A percentile compares a stretch with the other conserved stretches of the same genome.
Evolutionary conservation across 2,329 filamentous ascomycete genomes (phyloP).

Genomic region (Colletotrichum spaethianum): DNA sequence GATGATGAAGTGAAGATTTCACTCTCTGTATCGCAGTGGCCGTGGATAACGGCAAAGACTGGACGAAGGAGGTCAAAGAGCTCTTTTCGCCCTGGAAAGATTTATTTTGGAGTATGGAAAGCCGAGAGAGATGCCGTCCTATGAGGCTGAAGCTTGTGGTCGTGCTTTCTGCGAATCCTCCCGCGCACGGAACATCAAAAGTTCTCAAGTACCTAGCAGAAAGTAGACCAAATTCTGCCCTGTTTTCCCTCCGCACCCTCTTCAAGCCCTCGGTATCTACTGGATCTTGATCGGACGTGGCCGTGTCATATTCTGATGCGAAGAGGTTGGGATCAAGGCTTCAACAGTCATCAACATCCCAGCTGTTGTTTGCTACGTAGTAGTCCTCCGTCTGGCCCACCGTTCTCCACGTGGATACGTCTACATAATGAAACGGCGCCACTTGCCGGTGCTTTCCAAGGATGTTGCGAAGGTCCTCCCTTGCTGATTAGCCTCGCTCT

Average conservation of each 20-base stretch:
- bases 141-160: neutral
- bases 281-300: slow-evolving; percentile 10
- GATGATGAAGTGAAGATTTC: neutral
- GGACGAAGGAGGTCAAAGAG: slow-evolving; percentile 32
- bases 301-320: slow-evolving; percentile 9
- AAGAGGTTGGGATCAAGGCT: neutral
- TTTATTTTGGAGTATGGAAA: too few relatives aligned
- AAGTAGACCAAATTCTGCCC: neutral
- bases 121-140: slow-evolving; percentile 7
- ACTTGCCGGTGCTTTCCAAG: neutral
- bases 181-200: slow-evolving; percentile 10
- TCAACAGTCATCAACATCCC: slow-evolving; percentile 7
- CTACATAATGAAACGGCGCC: slow-evolving; percentile 25
- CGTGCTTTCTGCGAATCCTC: neutral
- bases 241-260: neutral
- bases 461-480: neutral
- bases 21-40: slow-evolving; percentile 3
- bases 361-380: neutral
- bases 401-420: neutral
- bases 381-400: neutral
- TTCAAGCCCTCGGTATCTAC: neutral
- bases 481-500: neutral
- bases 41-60: slow-evolving; percentile 4
- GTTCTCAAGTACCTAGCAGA: neutral
- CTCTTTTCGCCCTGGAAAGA: neutral